Base-by-base conservation (phyloP, 1,284 basidiomycete species). In the Xerocomus nothofagi region DNA sequence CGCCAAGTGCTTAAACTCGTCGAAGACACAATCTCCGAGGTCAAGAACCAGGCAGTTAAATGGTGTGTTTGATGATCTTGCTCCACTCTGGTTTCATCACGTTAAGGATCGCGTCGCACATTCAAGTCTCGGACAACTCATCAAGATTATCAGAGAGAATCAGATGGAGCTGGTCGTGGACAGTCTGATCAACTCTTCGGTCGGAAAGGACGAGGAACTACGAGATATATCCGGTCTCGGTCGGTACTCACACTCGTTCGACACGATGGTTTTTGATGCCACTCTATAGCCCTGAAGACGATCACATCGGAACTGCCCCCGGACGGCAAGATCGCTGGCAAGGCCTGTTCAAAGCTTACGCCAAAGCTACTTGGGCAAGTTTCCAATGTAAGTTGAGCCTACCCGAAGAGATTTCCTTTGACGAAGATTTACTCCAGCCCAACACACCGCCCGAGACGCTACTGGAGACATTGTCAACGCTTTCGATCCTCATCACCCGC, bases 41-140 rank as follows among this genome's bases (percentile, higher is more conserved):
- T 99, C 57, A 98, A 98, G 78, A 98, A 98, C 67, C 89, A 94
- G 65, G 93, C 93, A 2, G 95, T 97, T 14, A 92, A 93, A 73
- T 94, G 92, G 95, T 92, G 60, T 50, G 79, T 59, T 15, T 43
- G 30, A 40, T 15, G 10, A 42, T 18, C 37, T 3, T 27, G 11
- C 27, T 37, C 39, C 1, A 14, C 7, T n/a, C 44, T 43, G 14
- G 18, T 17, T 47, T 44, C 40, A 33, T 52, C 39, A 29, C 36
- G 15, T 31, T 50, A 48, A 57, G 23, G 29, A 47, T 51, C 23
- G 23, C 50, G 11, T 51, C 41, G 17, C 18, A 17, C 23, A 14
- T 55, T 56, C 38, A 23, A 93, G 91, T 60, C 75, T 96, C 30
- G 91, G 91, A 24, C 85, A 88, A 57, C 77, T 96, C 59, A 87